Evolutionary conservation across 1,139 yeast genomes (phyloP), one percentile per base, ranked within the genome.

Genomic region (Saccharomyces hybrid): DNA sequence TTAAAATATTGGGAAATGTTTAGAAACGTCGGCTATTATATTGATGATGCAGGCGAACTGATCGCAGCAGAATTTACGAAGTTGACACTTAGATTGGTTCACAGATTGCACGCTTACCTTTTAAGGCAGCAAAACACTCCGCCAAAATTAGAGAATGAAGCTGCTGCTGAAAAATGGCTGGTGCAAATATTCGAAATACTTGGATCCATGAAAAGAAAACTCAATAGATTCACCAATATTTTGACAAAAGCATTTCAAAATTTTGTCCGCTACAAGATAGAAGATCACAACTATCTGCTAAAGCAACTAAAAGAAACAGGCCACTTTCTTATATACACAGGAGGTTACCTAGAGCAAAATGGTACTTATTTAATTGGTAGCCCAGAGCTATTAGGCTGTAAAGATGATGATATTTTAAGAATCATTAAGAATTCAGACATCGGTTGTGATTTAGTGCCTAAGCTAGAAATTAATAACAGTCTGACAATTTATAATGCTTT

Each of bases 31-130:
- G 97, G 97, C 42, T 78, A 73, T 55, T 79, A 79, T 58, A 82
- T 91, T 38, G 89, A 86, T 54, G 91, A 93, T n/a, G 95, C 96
- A 19, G 88, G 95, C 52, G 81, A 83, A 8, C 84, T 86, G 16
- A 84, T 91, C 51, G 95, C 97, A 0, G 84, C 82, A 58, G 91
- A 86, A 62, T 83, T 87, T 53, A 78, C 88, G 0, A 70, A 80
- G 9, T 71, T 90, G 52, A 83, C 90, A 0, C 76, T 84, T 50
- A 82, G 85, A 62, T 75, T 93, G 60, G 78, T 86, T 27, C 83
- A 82, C 38, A 77, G 96, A 57, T 73, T 93, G 49, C 79, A 83
- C 55, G 79, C 84, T 1, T 90, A 87, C 69, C 78, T 89, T 67
- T 83, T 82, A 57, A 79, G 83, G 56, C 97, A 90, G 65, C 78